Evolutionary conservation across 441 rosid species (phyloP).

Genomic region (Hura crepitans): DNA sequence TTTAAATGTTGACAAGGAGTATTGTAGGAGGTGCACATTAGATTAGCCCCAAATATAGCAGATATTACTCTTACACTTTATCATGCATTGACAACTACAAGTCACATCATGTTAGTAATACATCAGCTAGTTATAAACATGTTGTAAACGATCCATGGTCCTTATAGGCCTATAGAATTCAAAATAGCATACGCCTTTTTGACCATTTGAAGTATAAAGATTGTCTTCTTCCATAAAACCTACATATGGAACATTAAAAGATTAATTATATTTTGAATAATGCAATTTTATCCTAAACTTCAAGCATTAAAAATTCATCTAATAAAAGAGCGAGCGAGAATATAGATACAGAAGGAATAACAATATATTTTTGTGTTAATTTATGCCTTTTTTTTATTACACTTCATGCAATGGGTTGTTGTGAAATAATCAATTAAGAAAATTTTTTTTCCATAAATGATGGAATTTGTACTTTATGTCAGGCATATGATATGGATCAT

Average conservation of each 20-base stretch:
- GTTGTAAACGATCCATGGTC: constrained; percentile 83
- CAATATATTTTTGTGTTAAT: neutral
- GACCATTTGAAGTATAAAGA: constrained; percentile 61
- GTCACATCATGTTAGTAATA: no score
- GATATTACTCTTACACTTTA: no score
- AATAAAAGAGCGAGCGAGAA: neutral
- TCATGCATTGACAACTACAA: constrained; percentile 12
- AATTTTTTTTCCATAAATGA: neutral
- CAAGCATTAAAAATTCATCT: neutral
- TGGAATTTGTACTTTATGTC: no score
- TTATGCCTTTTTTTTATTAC: neutral
- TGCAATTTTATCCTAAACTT: neutral
- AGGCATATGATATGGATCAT: neutral
- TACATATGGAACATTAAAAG: constrained; percentile 20
- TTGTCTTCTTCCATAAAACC: constrained; percentile 86
- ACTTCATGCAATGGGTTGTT: no score
- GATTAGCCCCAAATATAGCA: no score
- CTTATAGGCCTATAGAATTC: constrained; percentile 91
- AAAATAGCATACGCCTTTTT: constrained; percentile 75
- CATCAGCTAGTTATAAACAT: constrained; percentile 47
- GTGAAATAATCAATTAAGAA: constrained; percentile 1
- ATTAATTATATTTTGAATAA: neutral
- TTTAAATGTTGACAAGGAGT: no score
- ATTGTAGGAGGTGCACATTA: no score
- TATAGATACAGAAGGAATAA: no score